Evolutionary conservation across 129 eudicot species (phyloP), one percentile per base, ranked within the genome.

Genomic region (Flaveria robusta): DNA sequence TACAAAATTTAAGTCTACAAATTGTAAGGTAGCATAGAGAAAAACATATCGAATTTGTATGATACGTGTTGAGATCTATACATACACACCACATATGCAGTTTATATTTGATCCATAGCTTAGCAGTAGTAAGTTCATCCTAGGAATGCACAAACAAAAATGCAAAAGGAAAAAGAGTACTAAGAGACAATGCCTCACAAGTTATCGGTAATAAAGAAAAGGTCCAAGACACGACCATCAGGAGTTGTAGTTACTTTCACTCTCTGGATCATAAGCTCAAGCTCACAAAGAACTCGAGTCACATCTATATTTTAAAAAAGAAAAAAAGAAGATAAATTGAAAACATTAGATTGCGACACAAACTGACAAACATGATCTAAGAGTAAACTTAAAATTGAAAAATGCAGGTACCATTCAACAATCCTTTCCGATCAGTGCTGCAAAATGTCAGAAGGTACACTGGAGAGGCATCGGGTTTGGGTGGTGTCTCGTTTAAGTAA

Each of bases 161-260:
- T 51, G 37, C 23, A 68, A 46, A 6, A 59, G 47, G 29, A 34
- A 34, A 73, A 80, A 73, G 77, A 81, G 79, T 43, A 75, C 15
- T 55, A 47, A 50, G 72, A 84, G 81, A 68, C 80, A 81, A 80
- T 56, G 45, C 76, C 96, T 90, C 77, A 87, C 96, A 85, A 68
- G 82, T 82, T 87, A 84, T 90, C 96, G 39, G 89, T 86, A 19
- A 90, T 84, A 45, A 90, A 90, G 86, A 90, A 88, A 5, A 90
- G 81, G 81, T 90, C 92, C 82, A 84, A 41, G 63, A 90, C 96
- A 26, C 87, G 86, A 42, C 84, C 96, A 87, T 90, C 96, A 34
- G 92, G 96, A 0, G 92, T 87, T 62, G 96, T 90, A n/a, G 85
- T 90, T 79, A 90, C 90, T 86, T 90, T 90, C 51, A 90, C 89